Conservation (phyloP, 371 early-diverging fungal species). For the Mortierella polycephala region DNA sequence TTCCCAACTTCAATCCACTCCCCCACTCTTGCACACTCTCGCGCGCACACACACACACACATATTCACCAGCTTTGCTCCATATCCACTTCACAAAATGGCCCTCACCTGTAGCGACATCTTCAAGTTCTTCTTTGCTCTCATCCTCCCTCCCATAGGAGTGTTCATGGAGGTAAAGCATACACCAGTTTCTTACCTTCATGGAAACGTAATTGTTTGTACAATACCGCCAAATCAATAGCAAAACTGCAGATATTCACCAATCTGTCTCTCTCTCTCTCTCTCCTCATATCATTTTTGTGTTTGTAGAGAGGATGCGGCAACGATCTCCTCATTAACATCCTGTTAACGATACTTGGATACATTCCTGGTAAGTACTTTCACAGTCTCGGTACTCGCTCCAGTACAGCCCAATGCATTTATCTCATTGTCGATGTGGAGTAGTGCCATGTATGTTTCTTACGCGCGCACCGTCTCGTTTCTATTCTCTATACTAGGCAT, state of each 20-base stretch:
- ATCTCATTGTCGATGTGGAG: background rate
- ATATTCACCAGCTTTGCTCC: background rate
- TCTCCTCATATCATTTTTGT: background rate
- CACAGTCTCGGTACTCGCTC: background rate
- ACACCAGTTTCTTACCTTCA: background rate
- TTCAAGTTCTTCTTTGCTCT: conserved; percentile 57
- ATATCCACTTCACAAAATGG: conserved; percentile 17
- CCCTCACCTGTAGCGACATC: conserved; percentile 55
- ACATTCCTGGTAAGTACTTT: conserved; percentile 75
- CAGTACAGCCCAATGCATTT: background rate
- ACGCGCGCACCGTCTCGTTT: background rate
- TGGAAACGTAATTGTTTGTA: background rate
- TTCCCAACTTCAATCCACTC: background rate
- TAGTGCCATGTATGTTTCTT: background rate
- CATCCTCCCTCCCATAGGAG: conserved; percentile 57
- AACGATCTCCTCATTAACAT: conserved; percentile 83
- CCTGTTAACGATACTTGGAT: conserved; percentile 80
- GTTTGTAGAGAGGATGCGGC: conserved; percentile 62
- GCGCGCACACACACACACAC: background rate
- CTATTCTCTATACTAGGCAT: conserved; percentile 31
- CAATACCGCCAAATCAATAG: background rate
- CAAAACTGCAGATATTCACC: background rate
- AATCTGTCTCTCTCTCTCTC: background rate
- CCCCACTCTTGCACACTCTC: background rate
- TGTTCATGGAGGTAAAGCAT: conserved; percentile 53